Evolutionary conservation across 345 rosid genomes (phyloP).

Genomic region (Brassica napus): DNA sequence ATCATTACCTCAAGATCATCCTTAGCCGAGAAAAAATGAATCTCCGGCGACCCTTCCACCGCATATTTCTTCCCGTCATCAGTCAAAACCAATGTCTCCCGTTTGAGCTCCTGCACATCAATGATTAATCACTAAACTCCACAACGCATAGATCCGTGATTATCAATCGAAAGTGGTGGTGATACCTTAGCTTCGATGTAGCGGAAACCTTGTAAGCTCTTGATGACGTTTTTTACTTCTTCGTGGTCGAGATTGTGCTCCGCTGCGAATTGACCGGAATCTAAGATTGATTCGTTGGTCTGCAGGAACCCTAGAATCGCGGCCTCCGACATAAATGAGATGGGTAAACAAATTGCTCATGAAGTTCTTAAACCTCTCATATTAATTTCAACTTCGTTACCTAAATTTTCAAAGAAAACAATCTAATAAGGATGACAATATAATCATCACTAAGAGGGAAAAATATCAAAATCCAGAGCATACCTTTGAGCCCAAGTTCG

Average conservation of each 20-base stretch:
- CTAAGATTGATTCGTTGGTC: background rate
- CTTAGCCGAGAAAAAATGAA: constrained; percentile 74
- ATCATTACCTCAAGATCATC: constrained; percentile 65
- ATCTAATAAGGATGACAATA: background rate
- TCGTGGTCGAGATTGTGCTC: background rate
- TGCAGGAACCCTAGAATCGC: background rate
- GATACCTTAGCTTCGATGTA: constrained; percentile 48
- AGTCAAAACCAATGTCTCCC: constrained; percentile 46
- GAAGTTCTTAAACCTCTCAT: no score
- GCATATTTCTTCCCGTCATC: constrained; percentile 79
- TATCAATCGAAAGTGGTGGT: background rate
- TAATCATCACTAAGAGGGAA: background rate
- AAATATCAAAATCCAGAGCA: background rate
- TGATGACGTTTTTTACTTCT: background rate
- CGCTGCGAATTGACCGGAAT: background rate
- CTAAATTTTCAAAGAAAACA: no score
- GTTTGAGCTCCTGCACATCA: constrained; percentile 62
- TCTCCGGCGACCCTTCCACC: constrained; percentile 78
- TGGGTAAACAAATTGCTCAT: no score
- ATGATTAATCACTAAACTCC: background rate
- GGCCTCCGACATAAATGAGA: no score
- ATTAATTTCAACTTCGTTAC: no score
- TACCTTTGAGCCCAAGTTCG: background rate
- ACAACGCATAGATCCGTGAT: background rate
- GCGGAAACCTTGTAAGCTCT: background rate